phyloP scores from a whole-genome alignment of 148 eudicot genomes.

The Fagopyrum tataricum region DNA sequence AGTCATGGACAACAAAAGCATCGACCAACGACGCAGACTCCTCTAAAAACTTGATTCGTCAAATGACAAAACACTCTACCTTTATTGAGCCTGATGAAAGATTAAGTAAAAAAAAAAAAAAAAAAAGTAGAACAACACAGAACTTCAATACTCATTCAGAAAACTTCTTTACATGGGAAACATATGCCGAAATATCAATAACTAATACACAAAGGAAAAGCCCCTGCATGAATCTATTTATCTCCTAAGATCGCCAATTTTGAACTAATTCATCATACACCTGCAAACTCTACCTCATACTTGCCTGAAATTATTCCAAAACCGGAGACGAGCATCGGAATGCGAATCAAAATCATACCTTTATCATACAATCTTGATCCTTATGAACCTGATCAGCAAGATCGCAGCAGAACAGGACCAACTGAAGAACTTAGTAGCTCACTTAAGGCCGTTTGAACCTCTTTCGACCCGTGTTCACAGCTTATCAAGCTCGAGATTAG shows the following conservation, averaged over 20 bases:
- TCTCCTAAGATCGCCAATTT: neutral
- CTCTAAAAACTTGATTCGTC: too few species aligned
- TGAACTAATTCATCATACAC: conserved; percentile 9
- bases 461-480: conserved; percentile 85
- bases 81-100: too few species aligned
- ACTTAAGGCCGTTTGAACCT: conserved; percentile 71
- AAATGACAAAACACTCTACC: too few species aligned
- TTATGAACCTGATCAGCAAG: conserved; percentile 32
- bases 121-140: neutral
- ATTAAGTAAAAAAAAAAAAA: neutral
- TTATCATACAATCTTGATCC: conserved; percentile 1
- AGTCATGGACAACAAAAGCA: too few species aligned
- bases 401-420: conserved; percentile 57
- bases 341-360: conserved; percentile 6
- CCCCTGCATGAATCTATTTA: neutral
- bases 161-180: conserved; percentile 10
- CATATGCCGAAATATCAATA: conserved; percentile 3
- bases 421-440: conserved; percentile 68
- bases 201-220: neutral
- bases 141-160: neutral
- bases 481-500: conserved; percentile 57
- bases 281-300: neutral
- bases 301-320: conserved; percentile 7
- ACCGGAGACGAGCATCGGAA: neutral
- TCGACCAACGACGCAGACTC: too few species aligned